phyloP scores from a whole-genome alignment of 2,329 filamentous ascomycete genomes.

The Neonectria punicea region DNA sequence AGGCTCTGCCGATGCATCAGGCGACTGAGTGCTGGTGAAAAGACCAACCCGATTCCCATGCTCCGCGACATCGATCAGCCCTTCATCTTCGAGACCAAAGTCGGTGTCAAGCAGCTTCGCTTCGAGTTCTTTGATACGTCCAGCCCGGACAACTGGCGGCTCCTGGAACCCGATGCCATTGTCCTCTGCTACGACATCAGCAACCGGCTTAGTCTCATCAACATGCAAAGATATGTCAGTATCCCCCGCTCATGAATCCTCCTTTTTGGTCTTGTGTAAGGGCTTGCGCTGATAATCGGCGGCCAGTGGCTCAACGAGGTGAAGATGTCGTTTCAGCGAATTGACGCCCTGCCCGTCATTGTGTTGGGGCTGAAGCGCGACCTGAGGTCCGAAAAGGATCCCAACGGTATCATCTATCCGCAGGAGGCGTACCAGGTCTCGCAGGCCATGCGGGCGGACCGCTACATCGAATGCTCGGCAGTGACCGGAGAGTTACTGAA shows the following conservation, averaged over 20 bases:
- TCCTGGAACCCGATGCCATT: slow-evolving; percentile 67
- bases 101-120: slow-evolving; percentile 54
- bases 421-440: slow-evolving; percentile 68
- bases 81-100: slow-evolving; percentile 65
- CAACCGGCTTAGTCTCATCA: slow-evolving; percentile 66
- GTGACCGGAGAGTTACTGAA: slow-evolving; percentile 68
- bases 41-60: slow-evolving; percentile 56
- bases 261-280: background rate
- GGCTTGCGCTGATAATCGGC: background rate
- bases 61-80: slow-evolving; percentile 70
- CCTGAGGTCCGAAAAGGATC: slow-evolving; percentile 66
- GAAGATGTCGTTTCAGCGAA: slow-evolving; percentile 58
- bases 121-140: slow-evolving; percentile 71
- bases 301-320: slow-evolving; percentile 68
- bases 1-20: slow-evolving; percentile 47
- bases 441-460: slow-evolving; percentile 69
- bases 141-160: slow-evolving; percentile 67
- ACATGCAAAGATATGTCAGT: slow-evolving; percentile 66
- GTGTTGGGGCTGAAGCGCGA: slow-evolving; percentile 71
- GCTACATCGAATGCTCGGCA: slow-evolving; percentile 73
- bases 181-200: slow-evolving; percentile 72
- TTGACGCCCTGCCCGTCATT: slow-evolving; percentile 63
- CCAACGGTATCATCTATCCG: slow-evolving; percentile 69
- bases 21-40: slow-evolving; percentile 61
- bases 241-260: background rate